Conservation (phyloP, 768 basidiomycete species). For the Naematelia aurantialba region DNA sequence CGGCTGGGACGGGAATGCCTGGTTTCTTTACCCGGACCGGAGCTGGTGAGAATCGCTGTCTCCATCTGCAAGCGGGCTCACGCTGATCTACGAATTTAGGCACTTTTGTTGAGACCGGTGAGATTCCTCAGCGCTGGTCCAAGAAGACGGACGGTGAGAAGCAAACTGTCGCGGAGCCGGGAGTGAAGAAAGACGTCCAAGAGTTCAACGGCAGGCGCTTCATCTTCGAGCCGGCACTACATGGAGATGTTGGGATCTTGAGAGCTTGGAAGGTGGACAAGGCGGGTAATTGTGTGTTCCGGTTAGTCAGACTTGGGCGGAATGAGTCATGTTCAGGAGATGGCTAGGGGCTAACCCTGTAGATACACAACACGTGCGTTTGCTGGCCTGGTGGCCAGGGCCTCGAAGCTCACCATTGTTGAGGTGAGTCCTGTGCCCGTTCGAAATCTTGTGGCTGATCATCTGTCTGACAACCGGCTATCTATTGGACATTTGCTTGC, state of each 20-base stretch:
- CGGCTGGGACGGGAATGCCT: constrained; percentile 44
- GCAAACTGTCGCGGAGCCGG: constrained; percentile 31
- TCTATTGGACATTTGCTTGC: too few relatives aligned
- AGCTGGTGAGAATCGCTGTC: constrained; percentile 22
- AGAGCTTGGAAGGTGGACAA: constrained; percentile 47
- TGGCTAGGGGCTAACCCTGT: not conserved
- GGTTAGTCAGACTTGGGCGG: not conserved
- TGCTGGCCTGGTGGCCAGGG: constrained; percentile 34
- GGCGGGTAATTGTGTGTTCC: constrained; percentile 46
- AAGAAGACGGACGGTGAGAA: constrained; percentile 27
- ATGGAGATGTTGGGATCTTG: constrained; percentile 44
- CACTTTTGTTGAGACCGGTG: constrained; percentile 44
- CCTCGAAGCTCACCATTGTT: constrained; percentile 43
- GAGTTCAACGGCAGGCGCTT: constrained; percentile 38
- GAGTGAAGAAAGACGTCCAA: constrained; percentile 34
- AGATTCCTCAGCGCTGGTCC: constrained; percentile 35
- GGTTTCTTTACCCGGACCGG: constrained; percentile 44
- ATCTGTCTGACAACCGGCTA: too few relatives aligned
- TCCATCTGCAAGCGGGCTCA: not conserved
- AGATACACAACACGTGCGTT: constrained; percentile 45
- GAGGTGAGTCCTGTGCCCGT: constrained; percentile 25
- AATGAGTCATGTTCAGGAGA: not conserved
- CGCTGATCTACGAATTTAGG: constrained; percentile 14
- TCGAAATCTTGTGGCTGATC: not conserved
- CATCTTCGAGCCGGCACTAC: constrained; percentile 43